Evolutionary conservation across 352 stramenopile genomes (phyloP), one percentile per base, ranked within the genome.

Genomic region (Plasmopara viticola): DNA sequence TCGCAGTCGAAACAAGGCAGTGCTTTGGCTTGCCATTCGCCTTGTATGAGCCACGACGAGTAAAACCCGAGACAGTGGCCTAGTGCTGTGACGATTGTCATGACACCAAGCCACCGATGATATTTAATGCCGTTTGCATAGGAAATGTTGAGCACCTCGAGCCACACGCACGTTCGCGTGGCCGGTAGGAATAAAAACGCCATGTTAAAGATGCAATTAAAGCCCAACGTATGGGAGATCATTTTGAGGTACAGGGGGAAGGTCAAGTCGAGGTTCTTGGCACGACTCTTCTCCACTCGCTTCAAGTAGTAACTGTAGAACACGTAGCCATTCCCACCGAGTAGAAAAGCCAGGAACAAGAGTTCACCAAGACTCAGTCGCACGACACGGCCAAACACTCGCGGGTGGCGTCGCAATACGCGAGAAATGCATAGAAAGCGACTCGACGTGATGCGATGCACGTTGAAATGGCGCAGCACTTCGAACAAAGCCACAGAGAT

Each of bases 141-240:
- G 40, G 70, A 79, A 28, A 81, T 72, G 40, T 74, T 76, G 59
- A 84, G 58, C 12, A 77, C 75, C 29, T 81, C 68, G 67, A 81
- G 79, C 72, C 72, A 84, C 5, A 66, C 68, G 44, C 71, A 66
- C 41, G 81, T 75, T 2, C 68, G 56, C 8, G 70, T 81, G 0
- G 58, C 57, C 3, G 63, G 68, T 0, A 84, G 48, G 40, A 78
- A 75, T 2, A 84, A 53, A 51, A 81, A 81, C 0, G 62, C 62
- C 62, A 81, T 60, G 60, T 81, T 81, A 60, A 55, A 79, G 1
- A 79, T 18, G 34, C 65, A 70, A n/a, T 56, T 61, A 46, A 67
- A 77, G 44, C 65, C 68, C 4, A 76, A 60, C 4, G 53, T 64
- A 43, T 73, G 43, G 0, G 43, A 53, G 13, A 74, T 49, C 40